These are phyloP conservation scores for Corchorus olitorius DNA, from an alignment of 345 rosid species.

Conservation along the genomic window DNA sequence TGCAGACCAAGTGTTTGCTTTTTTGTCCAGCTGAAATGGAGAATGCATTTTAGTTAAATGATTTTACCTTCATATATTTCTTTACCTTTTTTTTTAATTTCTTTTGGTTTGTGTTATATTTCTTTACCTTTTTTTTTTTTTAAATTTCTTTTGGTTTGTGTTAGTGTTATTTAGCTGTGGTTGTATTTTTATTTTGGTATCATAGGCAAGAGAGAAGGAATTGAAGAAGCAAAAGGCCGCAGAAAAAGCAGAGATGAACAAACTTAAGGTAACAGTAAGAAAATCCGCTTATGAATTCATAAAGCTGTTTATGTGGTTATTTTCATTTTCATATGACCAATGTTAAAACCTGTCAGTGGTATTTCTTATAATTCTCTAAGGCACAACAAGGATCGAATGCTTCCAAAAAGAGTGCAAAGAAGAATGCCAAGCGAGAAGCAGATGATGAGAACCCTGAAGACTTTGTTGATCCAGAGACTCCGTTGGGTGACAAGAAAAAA, in stretches of 20 bases:
- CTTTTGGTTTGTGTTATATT: neutral
- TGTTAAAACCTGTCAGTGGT: conserved; percentile 3
- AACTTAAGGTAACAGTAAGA: conserved; percentile 49
- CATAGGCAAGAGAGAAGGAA: conserved; percentile 79
- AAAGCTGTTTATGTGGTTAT: neutral
- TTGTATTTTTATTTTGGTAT: neutral
- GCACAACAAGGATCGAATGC: conserved; percentile 48
- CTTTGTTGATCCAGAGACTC: conserved; percentile 77
- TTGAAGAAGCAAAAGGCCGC: conserved; percentile 76
- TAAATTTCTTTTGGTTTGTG: neutral
- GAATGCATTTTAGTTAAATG: neutral
- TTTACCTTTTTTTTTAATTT: neutral
- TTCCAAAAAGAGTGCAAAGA: conserved; percentile 64
- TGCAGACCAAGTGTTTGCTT: no score
- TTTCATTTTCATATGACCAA: neutral
- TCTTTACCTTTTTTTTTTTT: neutral
- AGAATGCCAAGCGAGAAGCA: conserved; percentile 55
- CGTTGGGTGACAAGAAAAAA: conserved; percentile 69
- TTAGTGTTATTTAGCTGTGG: neutral
- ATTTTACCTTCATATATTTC: no score
- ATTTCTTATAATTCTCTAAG: conserved; percentile 28
- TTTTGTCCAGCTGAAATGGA: neutral
- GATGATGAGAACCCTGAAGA: conserved; percentile 73
- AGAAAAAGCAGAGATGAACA: conserved; percentile 71
- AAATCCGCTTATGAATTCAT: neutral